Evolutionary conservation across 805 yeast species (phyloP).

Genomic region (Cyberlindnera misumaiensis): DNA sequence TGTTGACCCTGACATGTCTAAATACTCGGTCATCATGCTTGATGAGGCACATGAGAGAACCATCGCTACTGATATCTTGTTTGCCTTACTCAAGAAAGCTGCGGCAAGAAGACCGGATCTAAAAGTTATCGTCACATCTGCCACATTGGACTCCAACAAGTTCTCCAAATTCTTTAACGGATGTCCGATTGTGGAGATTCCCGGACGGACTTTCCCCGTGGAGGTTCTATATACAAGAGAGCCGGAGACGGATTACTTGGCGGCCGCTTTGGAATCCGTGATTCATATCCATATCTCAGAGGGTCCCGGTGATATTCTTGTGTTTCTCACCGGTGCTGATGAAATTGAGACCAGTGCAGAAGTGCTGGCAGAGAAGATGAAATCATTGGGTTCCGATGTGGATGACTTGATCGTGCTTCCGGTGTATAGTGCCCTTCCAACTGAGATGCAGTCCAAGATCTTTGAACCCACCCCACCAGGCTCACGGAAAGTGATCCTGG

Average conservation of each 20-base stretch:
- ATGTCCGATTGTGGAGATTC: constrained; percentile 80
- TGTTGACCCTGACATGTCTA: constrained; percentile 66
- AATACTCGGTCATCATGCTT: constrained; percentile 80
- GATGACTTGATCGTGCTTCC: constrained; percentile 74
- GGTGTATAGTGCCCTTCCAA: constrained; percentile 85
- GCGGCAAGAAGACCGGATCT: constrained; percentile 62
- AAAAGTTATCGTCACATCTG: constrained; percentile 81
- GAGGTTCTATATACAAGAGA: constrained; percentile 72
- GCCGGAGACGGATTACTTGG: constrained; percentile 83
- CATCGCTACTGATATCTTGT: constrained; percentile 83
- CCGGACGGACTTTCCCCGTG: constrained; percentile 90
- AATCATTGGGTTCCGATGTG: constrained; percentile 51
- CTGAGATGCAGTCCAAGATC: constrained; percentile 82
- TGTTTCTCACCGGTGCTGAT: constrained; percentile 86
- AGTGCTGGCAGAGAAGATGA: constrained; percentile 56
- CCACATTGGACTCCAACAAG: constrained; percentile 85
- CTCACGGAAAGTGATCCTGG: constrained; percentile 82
- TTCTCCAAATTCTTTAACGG: constrained; percentile 70
- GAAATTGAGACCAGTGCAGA: constrained; percentile 91
- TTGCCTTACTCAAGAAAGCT: constrained; percentile 78
- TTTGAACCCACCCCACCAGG: constrained; percentile 85
- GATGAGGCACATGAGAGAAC: constrained; percentile 99
- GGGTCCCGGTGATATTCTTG: constrained; percentile 71
- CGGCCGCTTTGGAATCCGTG: constrained; percentile 77
- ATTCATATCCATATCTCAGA: constrained; percentile 81